These are phyloP conservation scores for Coemansia sp. DNA, from an alignment of 192 early-diverging fungal species.

Conservation along the genomic window DNA sequence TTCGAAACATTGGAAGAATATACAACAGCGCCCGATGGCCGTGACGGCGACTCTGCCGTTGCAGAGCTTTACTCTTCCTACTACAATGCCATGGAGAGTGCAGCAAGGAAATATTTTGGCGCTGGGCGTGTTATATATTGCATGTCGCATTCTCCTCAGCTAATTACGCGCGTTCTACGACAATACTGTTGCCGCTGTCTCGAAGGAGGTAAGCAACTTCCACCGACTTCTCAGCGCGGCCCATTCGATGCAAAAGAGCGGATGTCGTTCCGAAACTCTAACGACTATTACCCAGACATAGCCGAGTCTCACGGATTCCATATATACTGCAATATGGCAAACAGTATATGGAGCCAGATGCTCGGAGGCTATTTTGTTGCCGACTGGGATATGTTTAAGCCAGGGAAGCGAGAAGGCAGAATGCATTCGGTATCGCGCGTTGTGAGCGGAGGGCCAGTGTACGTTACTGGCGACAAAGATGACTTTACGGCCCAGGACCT, in stretches of 20 bases:
- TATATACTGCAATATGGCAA: conserved; percentile 58
- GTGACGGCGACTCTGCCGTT: neutral
- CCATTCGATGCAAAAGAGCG: neutral
- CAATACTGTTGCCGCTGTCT: neutral
- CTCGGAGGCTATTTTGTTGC: conserved; percentile 17
- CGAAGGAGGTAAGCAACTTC: neutral
- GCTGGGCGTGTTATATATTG: conserved; percentile 52
- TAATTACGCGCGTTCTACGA: conserved; percentile 35
- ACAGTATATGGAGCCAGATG: conserved; percentile 50
- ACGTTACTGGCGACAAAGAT: conserved; percentile 50
- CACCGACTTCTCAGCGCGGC: neutral
- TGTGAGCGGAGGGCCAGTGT: conserved; percentile 59
- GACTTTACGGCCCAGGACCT: conserved; percentile 12
- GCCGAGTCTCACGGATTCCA: conserved; percentile 57
- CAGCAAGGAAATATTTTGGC: conserved; percentile 41
- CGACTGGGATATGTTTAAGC: conserved; percentile 66
- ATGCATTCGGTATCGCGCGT: conserved; percentile 55
- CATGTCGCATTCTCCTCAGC: conserved; percentile 56
- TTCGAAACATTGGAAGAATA: conserved; percentile 47
- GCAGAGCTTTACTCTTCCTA: conserved; percentile 41
- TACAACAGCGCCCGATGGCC: neutral
- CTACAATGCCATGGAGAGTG: conserved; percentile 42
- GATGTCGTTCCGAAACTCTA: conserved; percentile 51
- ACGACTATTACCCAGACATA: conserved; percentile 58
- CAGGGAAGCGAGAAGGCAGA: conserved; percentile 43